Base-by-base conservation (phyloP, 768 basidiomycete species). In the Rhodocollybia butyracea region DNA sequence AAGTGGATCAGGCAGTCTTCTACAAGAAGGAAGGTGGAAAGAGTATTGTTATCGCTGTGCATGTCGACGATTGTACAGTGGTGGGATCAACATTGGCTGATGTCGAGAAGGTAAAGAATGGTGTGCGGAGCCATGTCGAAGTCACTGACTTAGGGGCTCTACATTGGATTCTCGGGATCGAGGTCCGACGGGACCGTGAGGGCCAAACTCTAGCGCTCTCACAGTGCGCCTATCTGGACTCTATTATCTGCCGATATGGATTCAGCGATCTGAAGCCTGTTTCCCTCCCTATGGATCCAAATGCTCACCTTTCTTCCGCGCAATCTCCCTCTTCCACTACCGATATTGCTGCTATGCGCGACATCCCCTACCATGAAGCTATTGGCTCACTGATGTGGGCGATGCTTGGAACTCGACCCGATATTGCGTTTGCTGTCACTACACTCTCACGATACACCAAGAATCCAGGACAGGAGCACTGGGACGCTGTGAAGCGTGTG, bases 401-500 rank as follows among this genome's bases (percentile, higher is more conserved):
- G 4, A 13, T 27, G 13, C 8, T 30, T 1, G 24, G 26, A 3
- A 30, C 46, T 31, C 24, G 29, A 13, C 46, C 46, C 5, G 26
- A 47, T 47, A 47, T 47, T 22, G 29, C 46, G 1, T 47, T 59
- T 40, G 57, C 66, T 1, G 68, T 70, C 39, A 34, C 51, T 11
- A 45, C 50, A 1, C 58, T 72, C 1, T 54, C 61, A 0, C 64
- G 59, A 10, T 72, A 65, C 62, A 46, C 60, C 27, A 27, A 57
- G 3, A 68, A 70, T 54, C 70, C 69, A 0, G 61, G 59, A 2
- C 15, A 15, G 0, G 41, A 41, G 0, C 75, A 76, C 56, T 74
- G 70, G 66, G 47, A 61, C 6, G 71, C 67, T 17, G 63, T 68
- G 13, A 67, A 68, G 50, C 66, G 65, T 45, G 51, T 74, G 30